Conservation (phyloP, 148 eudicot species). For the Salicornia ramosissima region DNA sequence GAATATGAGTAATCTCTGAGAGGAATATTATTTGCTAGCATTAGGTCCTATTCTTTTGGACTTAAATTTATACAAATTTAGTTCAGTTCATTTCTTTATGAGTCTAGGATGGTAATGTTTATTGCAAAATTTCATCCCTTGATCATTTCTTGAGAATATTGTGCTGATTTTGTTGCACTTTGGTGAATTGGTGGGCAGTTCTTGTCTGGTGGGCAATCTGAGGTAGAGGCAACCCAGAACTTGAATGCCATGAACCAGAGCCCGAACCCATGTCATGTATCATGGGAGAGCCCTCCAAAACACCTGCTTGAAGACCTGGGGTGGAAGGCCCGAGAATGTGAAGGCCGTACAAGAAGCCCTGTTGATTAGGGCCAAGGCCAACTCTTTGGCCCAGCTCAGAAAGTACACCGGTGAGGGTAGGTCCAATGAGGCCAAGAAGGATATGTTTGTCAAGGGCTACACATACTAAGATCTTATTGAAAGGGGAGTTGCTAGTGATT, state of each 20-base stretch:
- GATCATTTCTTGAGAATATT: neutral
- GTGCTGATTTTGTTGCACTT: neutral
- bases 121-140: constrained; percentile 42
- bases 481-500: neutral
- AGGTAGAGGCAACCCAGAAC: constrained; percentile 86
- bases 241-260: constrained; percentile 88
- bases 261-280: constrained; percentile 87
- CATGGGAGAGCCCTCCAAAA: constrained; percentile 92
- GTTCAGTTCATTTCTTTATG: too few relatives aligned
- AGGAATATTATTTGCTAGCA: too few relatives aligned
- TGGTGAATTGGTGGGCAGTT: constrained; percentile 66
- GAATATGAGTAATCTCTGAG: too few relatives aligned
- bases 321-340: constrained; percentile 70
- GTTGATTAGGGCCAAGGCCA: constrained; percentile 69
- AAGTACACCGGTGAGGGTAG: constrained; percentile 88
- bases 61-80: too few relatives aligned
- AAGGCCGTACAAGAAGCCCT: constrained; percentile 66
- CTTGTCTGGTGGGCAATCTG: constrained; percentile 93
- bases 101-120: too few relatives aligned
- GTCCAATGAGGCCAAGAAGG: constrained; percentile 73
- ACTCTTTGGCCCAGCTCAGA: constrained; percentile 86
- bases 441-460: constrained; percentile 35
- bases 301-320: constrained; percentile 94
- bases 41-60: too few relatives aligned
- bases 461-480: neutral